Evolutionary conservation across 371 early-diverging fungal genomes (phyloP).

Genomic region (Modicella reniformis): DNA sequence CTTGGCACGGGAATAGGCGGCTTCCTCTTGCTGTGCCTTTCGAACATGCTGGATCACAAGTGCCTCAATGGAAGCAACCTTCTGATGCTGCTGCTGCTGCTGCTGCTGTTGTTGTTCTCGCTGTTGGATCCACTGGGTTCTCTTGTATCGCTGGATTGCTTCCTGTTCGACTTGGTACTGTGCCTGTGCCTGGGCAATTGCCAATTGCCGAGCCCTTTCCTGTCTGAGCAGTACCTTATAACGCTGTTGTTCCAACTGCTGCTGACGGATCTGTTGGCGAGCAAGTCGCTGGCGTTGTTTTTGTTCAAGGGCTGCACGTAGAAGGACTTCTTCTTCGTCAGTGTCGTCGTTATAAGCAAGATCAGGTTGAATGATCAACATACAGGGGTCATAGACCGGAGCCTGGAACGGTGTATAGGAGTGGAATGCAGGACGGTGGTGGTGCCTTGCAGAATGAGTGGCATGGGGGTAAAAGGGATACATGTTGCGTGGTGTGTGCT

Average conservation of each 20-base stretch:
- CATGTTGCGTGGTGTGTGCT: not conserved
- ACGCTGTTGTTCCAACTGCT: slow-evolving; percentile 16
- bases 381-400: not conserved
- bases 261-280: slow-evolving; percentile 34
- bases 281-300: slow-evolving; percentile 36
- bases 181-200: slow-evolving; percentile 17
- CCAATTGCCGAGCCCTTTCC: slow-evolving; percentile 18
- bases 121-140: slow-evolving; percentile 11
- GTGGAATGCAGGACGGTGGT: not conserved
- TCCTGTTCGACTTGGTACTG: slow-evolving; percentile 30
- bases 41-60: slow-evolving; percentile 18
- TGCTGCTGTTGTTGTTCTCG: slow-evolving; percentile 12
- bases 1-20: slow-evolving; percentile 7
- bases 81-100: slow-evolving; percentile 4
- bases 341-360: slow-evolving; percentile 16
- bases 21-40: slow-evolving; percentile 10
- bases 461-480: slow-evolving; percentile 9
- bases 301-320: slow-evolving; percentile 42
- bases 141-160: slow-evolving; percentile 28
- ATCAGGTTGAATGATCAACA: not conserved
- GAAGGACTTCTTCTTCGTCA: slow-evolving; percentile 44
- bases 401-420: not conserved
- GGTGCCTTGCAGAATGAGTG: slow-evolving; percentile 6
- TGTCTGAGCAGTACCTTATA: slow-evolving; percentile 19
- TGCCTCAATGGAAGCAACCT: slow-evolving; percentile 16